Base-by-base conservation (phyloP, 257 asterid species). In the Penstemon eatonii region DNA sequence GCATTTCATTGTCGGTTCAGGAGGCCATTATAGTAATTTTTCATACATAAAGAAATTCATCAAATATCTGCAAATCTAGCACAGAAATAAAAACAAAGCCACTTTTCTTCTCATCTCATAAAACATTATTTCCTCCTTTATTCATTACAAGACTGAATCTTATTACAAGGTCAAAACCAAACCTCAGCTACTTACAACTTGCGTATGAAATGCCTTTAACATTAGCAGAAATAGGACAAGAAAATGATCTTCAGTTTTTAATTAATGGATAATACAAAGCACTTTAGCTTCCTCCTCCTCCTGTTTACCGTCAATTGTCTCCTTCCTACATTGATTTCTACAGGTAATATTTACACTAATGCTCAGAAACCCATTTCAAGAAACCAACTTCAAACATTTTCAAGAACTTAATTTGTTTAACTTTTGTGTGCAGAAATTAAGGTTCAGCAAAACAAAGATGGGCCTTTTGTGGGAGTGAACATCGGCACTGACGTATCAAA, bases 381-480 rank as follows among this genome's bases (percentile, higher is more conserved):
- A 74, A 41, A 43, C 52, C 56, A 42, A 37, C 33, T 57, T 57
- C 15, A 58, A 8, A 11, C 15, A 8, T 4, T 45, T 8, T 7
- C 15, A 43, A 39, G 45, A 40, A 46, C 49, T 4, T 49, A 60
- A 70, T 57, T 39, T 69, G 60, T 45, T 45, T 42, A 5, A 6
- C 65, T 55, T 37, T 44, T 33, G 58, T 79, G 50, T 70, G 84
- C 91, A 87, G 96, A 64, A 55, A 71, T 80, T 52, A 82, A 79
- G 69, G 90, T 70, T 12, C 95, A 86, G 80, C 86, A 65, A 51
- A 80, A 76, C 7, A 82, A 72, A 71, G 91, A 87, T 45, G 94
- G 83, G 75, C 96, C 98, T 0, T 87, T 78, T 68, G 96, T 94
- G 37, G 99, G 99, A 38, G 96, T 94, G 67, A 94, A 89, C 84